Base-by-base conservation (phyloP, 1,284 basidiomycete genomes). In the Cutaneotrichosporon sp. region DNA sequence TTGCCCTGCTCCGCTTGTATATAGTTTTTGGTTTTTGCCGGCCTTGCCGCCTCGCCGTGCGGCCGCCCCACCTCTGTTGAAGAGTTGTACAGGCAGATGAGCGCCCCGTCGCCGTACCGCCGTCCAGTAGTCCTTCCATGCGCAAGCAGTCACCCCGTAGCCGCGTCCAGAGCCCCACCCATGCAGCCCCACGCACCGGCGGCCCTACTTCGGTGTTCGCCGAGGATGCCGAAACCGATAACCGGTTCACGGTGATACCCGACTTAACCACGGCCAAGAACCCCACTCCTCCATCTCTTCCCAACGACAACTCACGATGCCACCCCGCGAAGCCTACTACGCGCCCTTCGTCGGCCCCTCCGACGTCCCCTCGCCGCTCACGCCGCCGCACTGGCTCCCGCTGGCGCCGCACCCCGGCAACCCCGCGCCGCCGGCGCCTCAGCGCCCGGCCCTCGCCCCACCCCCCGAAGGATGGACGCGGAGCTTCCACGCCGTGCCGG, bases 401-500 rank as follows among this genome's bases (percentile, higher is more conserved):
- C 34, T 65, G 18, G 54, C 57, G 11, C 60, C 58, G 5, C 64
- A 59, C 24, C 64, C 64, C 7, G 55, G 42, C 10, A 54, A 51
- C 31, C 14, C 4, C 1, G 60, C 64, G 1, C 60, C 58, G 2
- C 49, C 58, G 1, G 16, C 36, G 2, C 64, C 60, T 0, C 60
- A 50, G 27, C 67, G 55, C 70, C 60, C 55, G 10, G 36, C 36
- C 1, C 75, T 55, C 18, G 69, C 31, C 64, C 77, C 56, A 69
- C 78, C 47, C 65, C 75, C 42, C 62, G 69, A 10, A 58, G 69
- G 72, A 16, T 87, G 82, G 72, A 74, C 68, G n/a, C 69, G 83
- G 13, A 84, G 84, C 1, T 88, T 87, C 0, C 91, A 93, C 70
- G 73, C 91, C 47, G 77, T 90, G 24, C 89, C 89, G 0, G 87